Conservation (phyloP, 1,284 basidiomycete species). For the Grifola frondosa region DNA sequence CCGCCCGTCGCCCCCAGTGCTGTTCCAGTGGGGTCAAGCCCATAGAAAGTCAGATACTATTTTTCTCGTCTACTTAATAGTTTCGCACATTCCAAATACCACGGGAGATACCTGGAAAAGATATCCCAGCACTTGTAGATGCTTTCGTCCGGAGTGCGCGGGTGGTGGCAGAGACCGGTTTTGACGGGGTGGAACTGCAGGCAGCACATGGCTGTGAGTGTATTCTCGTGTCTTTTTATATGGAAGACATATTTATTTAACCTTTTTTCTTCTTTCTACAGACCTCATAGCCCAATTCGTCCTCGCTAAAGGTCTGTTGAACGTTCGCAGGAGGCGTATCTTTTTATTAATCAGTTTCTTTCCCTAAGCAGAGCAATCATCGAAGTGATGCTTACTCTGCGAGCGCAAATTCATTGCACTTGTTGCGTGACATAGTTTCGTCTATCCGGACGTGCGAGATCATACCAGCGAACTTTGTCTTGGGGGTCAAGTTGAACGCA, state of each 20-base stretch:
- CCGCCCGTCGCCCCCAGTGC: constrained; percentile 76
- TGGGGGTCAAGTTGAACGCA: constrained; percentile 88
- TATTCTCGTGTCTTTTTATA: neutral
- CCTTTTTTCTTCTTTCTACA: constrained; percentile 35
- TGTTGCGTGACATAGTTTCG: constrained; percentile 66
- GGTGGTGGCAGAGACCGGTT: constrained; percentile 70
- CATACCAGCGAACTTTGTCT: constrained; percentile 61
- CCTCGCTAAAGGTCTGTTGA: constrained; percentile 63
- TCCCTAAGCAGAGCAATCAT: constrained; percentile 60
- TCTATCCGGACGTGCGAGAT: constrained; percentile 51
- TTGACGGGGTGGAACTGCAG: constrained; percentile 90
- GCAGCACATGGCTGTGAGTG: constrained; percentile 84
- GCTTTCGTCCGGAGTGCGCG: constrained; percentile 75
- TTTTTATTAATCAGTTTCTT: too few relatives aligned
- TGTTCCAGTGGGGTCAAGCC: constrained; percentile 48
- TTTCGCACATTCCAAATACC: constrained; percentile 72
- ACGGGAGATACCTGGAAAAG: constrained; percentile 53
- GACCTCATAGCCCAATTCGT: constrained; percentile 87
- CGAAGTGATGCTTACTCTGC: constrained; percentile 65
- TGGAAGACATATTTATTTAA: constrained; percentile 5
- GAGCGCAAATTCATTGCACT: constrained; percentile 47
- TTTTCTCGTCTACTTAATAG: constrained; percentile 37
- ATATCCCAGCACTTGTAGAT: constrained; percentile 63
- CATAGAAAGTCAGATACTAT: constrained; percentile 10
- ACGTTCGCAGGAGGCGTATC: too few relatives aligned